Evolutionary conservation across 2,329 filamentous ascomycete species (phyloP).

Genomic region (Aspergillus hiratsukae): DNA sequence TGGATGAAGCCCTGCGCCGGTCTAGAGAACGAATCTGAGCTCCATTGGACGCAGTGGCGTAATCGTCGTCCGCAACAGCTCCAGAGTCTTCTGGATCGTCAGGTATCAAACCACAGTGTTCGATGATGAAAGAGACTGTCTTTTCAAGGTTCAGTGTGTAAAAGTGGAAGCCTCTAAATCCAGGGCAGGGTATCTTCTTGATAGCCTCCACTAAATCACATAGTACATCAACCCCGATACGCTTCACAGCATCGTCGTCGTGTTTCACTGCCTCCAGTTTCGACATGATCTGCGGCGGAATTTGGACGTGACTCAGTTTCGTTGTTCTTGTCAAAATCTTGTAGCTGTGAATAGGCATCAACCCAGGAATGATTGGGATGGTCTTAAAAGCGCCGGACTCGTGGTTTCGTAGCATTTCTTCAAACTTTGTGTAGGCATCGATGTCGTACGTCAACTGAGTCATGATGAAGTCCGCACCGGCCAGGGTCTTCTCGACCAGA

Average conservation of each 20-base stretch:
- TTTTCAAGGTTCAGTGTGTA: slow-evolving; percentile 97
- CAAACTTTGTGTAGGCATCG: slow-evolving; percentile 74
- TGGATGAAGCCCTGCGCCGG: slow-evolving; percentile 64
- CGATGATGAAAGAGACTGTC: slow-evolving; percentile 86
- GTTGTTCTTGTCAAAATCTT: slow-evolving; percentile 91
- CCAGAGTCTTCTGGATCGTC: slow-evolving; percentile 45
- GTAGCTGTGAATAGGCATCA: slow-evolving; percentile 98
- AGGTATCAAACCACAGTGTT: slow-evolving; percentile 79
- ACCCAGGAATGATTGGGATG: slow-evolving; percentile 84
- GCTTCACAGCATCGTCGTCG: slow-evolving; percentile 47
- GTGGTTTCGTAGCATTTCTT: slow-evolving; percentile 70
- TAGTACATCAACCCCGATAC: slow-evolving; percentile 58
- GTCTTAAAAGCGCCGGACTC: slow-evolving; percentile 79
- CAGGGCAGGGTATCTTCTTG: slow-evolving; percentile 57
- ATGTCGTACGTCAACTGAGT: slow-evolving; percentile 96
- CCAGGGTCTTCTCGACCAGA: slow-evolving; percentile 82
- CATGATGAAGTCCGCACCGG: slow-evolving; percentile 97
- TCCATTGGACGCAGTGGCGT: slow-evolving; percentile 16
- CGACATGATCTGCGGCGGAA: slow-evolving; percentile 66
- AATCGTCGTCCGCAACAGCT: slow-evolving; percentile 39
- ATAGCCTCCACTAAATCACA: slow-evolving; percentile 78
- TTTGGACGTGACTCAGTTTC: slow-evolving; percentile 84
- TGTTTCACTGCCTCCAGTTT: slow-evolving; percentile 50
- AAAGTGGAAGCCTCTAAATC: slow-evolving; percentile 84
- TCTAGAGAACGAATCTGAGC: slow-evolving; percentile 31